Evolutionary conservation across 2,329 filamentous ascomycete genomes (phyloP).

Genomic region (Ophiostoma novo-ulmi): DNA sequence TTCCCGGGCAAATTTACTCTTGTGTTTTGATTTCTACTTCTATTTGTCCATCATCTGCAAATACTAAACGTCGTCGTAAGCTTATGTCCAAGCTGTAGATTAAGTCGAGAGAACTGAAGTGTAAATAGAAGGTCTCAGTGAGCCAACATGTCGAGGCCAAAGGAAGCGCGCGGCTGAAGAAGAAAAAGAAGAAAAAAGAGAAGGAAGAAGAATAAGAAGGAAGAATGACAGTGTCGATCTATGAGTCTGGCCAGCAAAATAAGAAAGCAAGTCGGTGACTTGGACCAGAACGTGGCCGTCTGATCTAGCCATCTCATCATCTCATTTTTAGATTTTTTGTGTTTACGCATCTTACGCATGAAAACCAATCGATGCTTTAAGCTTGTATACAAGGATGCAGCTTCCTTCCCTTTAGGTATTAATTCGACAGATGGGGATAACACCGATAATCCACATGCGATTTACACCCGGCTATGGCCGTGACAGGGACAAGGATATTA

Average conservation of each 20-base stretch:
- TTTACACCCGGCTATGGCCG: neutral
- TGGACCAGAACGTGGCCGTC: neutral
- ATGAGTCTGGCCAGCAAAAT: neutral
- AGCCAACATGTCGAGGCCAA: neutral
- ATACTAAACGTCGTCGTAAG: neutral
- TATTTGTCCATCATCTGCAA: neutral
- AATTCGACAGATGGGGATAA: neutral
- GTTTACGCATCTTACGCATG: neutral
- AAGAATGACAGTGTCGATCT: neutral
- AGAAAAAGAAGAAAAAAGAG: neutral
- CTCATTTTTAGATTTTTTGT: neutral
- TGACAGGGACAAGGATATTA: slow-evolving; percentile 2
- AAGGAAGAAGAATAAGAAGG: neutral
- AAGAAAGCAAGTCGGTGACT: neutral
- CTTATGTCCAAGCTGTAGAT: neutral
- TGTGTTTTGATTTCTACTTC: neutral
- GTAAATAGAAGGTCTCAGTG: neutral
- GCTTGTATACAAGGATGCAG: neutral
- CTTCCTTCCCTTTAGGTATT: too few relatives aligned
- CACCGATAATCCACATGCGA: neutral
- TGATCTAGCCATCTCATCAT: neutral
- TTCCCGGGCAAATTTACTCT: neutral
- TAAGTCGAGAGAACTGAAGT: neutral
- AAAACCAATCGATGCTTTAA: neutral
- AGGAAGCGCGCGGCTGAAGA: neutral